Percentiles rank a stretch among this genome's conserved stretches.
Conservation (phyloP, 768 basidiomycete genomes). For the Rhodotorula babjevae region DNA sequence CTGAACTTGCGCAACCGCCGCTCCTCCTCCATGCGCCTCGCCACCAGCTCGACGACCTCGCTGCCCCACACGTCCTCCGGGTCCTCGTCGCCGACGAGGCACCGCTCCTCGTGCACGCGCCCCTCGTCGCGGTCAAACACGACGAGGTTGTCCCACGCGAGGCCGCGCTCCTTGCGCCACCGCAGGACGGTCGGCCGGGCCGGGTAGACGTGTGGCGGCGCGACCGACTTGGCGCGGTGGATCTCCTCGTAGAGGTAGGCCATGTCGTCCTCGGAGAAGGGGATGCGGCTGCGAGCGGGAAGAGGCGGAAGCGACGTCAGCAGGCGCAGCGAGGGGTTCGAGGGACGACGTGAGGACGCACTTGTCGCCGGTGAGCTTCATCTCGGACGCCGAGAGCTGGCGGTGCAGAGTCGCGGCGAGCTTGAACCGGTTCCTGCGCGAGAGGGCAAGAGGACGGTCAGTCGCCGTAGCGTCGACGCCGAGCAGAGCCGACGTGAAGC, state of each 20-base stretch:
- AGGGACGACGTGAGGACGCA: background rate
- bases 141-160: slow-evolving; percentile 76
- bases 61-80: slow-evolving; percentile 68
- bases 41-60: slow-evolving; percentile 59
- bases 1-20: slow-evolving; percentile 44
- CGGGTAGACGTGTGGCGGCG: slow-evolving; percentile 70
- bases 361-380: slow-evolving; percentile 34
- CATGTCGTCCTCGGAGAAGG: slow-evolving; percentile 77
- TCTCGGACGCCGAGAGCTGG: slow-evolving; percentile 31
- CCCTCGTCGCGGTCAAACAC: slow-evolving; percentile 72
- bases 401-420: slow-evolving; percentile 30
- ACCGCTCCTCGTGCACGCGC: slow-evolving; percentile 44
- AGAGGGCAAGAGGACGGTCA: background rate
- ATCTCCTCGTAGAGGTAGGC: slow-evolving; percentile 82
- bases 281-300: slow-evolving; percentile 56
- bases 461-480: too few relatives aligned
- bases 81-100: slow-evolving; percentile 45
- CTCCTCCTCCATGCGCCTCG: slow-evolving; percentile 60
- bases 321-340: too few relatives aligned
- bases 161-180: slow-evolving; percentile 66
- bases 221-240: slow-evolving; percentile 62
- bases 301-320: background rate
- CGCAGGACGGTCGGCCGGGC: slow-evolving; percentile 67
- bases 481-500: too few relatives aligned
- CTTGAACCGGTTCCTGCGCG: slow-evolving; percentile 35